Evolutionary conservation across 164 flowering plant genomes (phyloP).

Genomic region (Litsea cubeba): DNA sequence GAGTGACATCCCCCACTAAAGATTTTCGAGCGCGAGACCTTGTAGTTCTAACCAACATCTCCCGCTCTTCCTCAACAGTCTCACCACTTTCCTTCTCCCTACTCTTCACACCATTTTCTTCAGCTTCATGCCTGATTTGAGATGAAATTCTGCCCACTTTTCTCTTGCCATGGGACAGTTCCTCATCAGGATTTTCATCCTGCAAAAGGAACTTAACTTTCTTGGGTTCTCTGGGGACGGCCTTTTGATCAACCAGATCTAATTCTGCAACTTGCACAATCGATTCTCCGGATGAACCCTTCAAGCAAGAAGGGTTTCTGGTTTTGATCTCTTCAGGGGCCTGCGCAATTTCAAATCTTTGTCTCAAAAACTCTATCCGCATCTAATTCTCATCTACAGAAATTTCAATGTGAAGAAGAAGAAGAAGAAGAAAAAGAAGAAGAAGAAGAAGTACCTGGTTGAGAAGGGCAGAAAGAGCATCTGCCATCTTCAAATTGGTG

Average conservation of each 20-base stretch:
- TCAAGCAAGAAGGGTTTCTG: conserved; percentile 17
- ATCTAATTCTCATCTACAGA: background rate
- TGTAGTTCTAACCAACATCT: conserved; percentile 4
- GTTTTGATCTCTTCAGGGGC: background rate
- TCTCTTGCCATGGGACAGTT: conserved; percentile 1
- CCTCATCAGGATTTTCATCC: conserved; percentile 18
- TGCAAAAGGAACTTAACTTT: conserved; percentile 18
- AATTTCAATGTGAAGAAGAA: background rate
- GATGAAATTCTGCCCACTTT: background rate
- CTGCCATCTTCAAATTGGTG: conserved; percentile 51
- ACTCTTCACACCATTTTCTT: background rate
- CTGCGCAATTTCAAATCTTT: background rate
- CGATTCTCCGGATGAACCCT: conserved; percentile 13
- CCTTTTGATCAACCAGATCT: conserved; percentile 10
- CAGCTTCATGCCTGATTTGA: conserved; percentile 12
- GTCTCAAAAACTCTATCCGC: background rate
- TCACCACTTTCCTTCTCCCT: background rate
- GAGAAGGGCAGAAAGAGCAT: conserved; percentile 31
- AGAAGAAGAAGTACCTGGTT: conserved; percentile 12
- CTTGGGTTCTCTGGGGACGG: background rate
- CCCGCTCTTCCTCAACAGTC: background rate
- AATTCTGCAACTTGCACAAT: conserved; percentile 7
- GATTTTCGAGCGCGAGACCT: conserved; percentile 16
- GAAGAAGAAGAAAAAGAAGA: background rate
- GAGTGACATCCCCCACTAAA: background rate